Evolutionary conservation across 2,329 filamentous ascomycete species (phyloP).

Genomic region (Penicillium sp.): DNA sequence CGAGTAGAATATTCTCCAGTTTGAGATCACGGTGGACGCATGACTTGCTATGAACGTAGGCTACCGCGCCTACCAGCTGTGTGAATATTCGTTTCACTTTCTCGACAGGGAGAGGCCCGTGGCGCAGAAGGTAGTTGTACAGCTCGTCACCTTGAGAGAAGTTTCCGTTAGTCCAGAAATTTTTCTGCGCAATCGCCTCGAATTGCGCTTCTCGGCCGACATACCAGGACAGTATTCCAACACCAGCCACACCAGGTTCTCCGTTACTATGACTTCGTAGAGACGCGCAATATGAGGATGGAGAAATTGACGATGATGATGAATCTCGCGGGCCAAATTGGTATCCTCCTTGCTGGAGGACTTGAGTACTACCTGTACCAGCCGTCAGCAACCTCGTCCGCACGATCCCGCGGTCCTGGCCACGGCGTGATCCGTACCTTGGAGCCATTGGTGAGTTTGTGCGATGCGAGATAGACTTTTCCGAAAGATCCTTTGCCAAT

Average conservation of each 20-base stretch:
- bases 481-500: constrained; percentile 98
- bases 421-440: constrained; percentile 62
- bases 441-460: constrained; percentile 97
- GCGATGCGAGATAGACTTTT: constrained; percentile 93
- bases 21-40: constrained; percentile 98
- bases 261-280: constrained; percentile 98
- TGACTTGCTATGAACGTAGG: constrained; percentile 91
- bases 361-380: constrained; percentile 86
- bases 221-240: constrained; percentile 93
- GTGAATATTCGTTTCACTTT: constrained; percentile 97
- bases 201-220: constrained; percentile 7
- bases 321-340: constrained; percentile 95
- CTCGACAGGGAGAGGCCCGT: constrained; percentile 79
- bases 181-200: not conserved
- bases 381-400: constrained; percentile 8
- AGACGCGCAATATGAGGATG: constrained; percentile 95
- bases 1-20: constrained; percentile 92
- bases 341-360: constrained; percentile 94
- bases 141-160: constrained; percentile 80
- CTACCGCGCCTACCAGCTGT: constrained; percentile 90
- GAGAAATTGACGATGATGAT: constrained; percentile 96
- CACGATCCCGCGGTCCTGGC: not conserved
- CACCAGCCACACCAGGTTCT: constrained; percentile 91
- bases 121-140: constrained; percentile 89
- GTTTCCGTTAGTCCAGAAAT: constrained; percentile 7